Conservation (phyloP, 1,284 basidiomycete species). For the Moesziomyces parantarcticus region DNA sequence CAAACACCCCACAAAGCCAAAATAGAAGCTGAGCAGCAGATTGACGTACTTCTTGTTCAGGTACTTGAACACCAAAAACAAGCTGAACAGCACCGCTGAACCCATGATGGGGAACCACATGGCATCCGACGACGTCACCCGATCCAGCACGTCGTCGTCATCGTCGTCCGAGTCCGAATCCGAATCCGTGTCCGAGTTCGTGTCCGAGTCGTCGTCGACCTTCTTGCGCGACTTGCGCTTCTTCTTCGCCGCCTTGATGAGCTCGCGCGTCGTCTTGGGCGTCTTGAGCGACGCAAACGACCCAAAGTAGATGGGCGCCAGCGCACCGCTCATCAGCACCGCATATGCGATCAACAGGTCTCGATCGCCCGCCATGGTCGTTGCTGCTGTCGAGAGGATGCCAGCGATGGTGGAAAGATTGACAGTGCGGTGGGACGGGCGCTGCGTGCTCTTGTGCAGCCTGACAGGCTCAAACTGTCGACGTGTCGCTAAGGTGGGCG, state of each 20-base stretch:
- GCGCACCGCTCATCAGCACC: conserved; percentile 53
- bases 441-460: neutral
- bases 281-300: conserved; percentile 60
- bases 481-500: too few species aligned
- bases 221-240: conserved; percentile 12
- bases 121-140: conserved; percentile 60
- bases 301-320: conserved; percentile 61
- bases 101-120: conserved; percentile 66
- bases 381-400: neutral
- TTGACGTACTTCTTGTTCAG: conserved; percentile 62
- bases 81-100: conserved; percentile 56
- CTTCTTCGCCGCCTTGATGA: conserved; percentile 46
- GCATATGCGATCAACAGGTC: conserved; percentile 59
- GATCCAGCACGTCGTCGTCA: conserved; percentile 49
- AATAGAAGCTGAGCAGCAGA: conserved; percentile 61
- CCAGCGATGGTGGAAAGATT: too few species aligned
- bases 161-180: conserved; percentile 52
- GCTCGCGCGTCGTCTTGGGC: conserved; percentile 53
- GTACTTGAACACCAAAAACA: conserved; percentile 65
- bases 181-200: conserved; percentile 19
- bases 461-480: too few species aligned
- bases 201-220: conserved; percentile 4
- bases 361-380: conserved; percentile 42
- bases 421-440: too few species aligned
- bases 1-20: conserved; percentile 59